phyloP scores from a whole-genome alignment of 352 stramenopile genomes.

The Phytophthora palmivora region DNA sequence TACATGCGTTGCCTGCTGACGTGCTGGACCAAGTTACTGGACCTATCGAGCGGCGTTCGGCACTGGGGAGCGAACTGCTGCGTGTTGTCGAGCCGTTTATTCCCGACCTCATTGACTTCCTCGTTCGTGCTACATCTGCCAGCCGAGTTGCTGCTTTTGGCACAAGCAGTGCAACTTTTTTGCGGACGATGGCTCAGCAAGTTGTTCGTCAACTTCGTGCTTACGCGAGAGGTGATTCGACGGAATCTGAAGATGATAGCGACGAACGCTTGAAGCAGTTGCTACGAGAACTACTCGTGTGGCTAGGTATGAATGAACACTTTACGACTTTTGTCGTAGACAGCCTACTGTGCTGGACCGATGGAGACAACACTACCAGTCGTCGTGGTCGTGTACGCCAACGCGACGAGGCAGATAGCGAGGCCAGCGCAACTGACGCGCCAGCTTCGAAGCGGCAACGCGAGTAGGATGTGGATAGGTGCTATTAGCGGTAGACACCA shows the following conservation, averaged over 20 bases:
- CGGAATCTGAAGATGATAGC: slow-evolving; percentile 34
- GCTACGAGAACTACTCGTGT: slow-evolving; percentile 44
- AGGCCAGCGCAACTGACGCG: slow-evolving; percentile 3
- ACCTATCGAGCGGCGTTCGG: slow-evolving; percentile 25
- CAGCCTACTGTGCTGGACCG: slow-evolving; percentile 49
- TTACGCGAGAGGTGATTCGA: slow-evolving; percentile 44
- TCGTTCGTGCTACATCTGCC: slow-evolving; percentile 68
- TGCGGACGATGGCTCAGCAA: slow-evolving; percentile 59
- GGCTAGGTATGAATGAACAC: slow-evolving; percentile 49
- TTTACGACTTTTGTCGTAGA: slow-evolving; percentile 54
- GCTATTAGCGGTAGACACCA: background rate
- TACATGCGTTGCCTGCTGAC: slow-evolving; percentile 39
- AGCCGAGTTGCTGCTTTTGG: slow-evolving; percentile 59
- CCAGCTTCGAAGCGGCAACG: slow-evolving; percentile 45
- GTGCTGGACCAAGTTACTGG: slow-evolving; percentile 45
- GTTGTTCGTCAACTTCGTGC: slow-evolving; percentile 50
- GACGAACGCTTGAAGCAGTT: slow-evolving; percentile 42
- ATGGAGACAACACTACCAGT: slow-evolving; percentile 9
- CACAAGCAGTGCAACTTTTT: slow-evolving; percentile 51
- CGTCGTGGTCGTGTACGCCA: slow-evolving; percentile 33
- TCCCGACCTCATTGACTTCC: slow-evolving; percentile 58
- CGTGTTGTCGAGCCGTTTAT: slow-evolving; percentile 63
- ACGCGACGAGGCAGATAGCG: slow-evolving; percentile 22
- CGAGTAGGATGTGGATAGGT: slow-evolving; percentile 16
- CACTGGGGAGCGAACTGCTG: slow-evolving; percentile 55